These are phyloP conservation scores for Kwoniella botswanensis DNA, from an alignment of 768 basidiomycete species.

Conservation along the genomic window DNA sequence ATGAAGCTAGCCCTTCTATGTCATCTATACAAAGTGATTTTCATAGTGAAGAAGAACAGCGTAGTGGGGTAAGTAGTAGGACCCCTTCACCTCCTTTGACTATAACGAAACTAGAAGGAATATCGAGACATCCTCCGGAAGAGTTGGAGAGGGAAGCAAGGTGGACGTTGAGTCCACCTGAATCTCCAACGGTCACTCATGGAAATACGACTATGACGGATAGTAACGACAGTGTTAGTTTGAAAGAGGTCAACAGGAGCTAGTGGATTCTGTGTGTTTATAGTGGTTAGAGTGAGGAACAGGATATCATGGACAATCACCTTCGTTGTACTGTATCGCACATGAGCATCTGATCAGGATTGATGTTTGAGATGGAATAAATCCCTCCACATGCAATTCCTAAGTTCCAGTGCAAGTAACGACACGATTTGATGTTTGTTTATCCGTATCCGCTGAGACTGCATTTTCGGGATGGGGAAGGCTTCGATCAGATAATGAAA, in stretches of 20 bases:
- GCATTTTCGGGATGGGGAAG: no score
- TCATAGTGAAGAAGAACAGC: background rate
- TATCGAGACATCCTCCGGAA: conserved; percentile 6
- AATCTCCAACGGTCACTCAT: conserved; percentile 13
- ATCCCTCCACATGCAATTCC: no score
- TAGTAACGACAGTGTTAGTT: conserved; percentile 11
- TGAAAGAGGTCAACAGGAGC: conserved; percentile 6
- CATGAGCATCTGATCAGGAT: no score
- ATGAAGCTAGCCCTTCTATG: background rate
- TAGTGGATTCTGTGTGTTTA: background rate
- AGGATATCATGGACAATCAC: no score
- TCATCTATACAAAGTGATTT: background rate
- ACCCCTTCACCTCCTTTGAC: conserved; percentile 1
- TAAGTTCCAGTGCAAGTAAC: no score
- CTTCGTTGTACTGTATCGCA: no score
- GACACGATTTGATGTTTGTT: no score
- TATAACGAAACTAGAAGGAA: background rate
- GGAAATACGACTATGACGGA: conserved; percentile 1
- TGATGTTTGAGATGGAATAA: no score
- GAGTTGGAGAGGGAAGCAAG: conserved; percentile 24
- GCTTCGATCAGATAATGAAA: no score
- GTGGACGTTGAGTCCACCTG: conserved; percentile 25
- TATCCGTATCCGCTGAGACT: no score
- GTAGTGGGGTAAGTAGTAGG: background rate
- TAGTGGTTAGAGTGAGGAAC: no score